Percentiles rank a stretch among this genome's conserved stretches.
phyloP scores from a whole-genome alignment of 129 eudicot genomes.

The Pittosporum tobira region DNA sequence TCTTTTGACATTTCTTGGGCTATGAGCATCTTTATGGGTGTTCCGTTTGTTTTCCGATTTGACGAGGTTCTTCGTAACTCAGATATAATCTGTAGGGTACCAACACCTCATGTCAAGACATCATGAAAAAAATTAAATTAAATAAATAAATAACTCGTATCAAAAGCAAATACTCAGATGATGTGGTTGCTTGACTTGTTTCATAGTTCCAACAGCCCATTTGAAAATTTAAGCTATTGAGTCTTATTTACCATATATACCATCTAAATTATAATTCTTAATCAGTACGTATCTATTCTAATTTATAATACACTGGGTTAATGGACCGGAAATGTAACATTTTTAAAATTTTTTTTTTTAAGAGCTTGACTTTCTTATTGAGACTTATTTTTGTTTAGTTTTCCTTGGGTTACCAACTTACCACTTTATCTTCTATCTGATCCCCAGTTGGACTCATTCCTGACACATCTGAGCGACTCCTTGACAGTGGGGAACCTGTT shows the following conservation, averaged over 20 bases:
- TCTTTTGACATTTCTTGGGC: conserved; percentile 95
- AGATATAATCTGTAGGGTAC: conserved; percentile 51
- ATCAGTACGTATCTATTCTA: neutral
- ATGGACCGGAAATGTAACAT: neutral
- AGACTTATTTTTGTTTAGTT: neutral
- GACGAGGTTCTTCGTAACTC: conserved; percentile 36
- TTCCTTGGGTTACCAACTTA: conserved; percentile 11
- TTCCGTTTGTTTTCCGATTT: conserved; percentile 42
- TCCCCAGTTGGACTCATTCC: conserved; percentile 37
- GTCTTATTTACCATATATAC: neutral
- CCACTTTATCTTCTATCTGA: conserved; percentile 58
- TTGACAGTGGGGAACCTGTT: conserved; percentile 63
- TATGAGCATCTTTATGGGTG: conserved; percentile 83
- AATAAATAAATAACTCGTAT: neutral
- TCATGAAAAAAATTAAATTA: neutral
- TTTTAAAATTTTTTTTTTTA: neutral
- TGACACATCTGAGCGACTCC: conserved; percentile 61
- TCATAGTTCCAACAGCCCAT: too few species aligned
- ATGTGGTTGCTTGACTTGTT: too few species aligned
- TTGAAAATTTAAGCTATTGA: neutral
- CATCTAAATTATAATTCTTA: too few species aligned
- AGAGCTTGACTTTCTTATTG: neutral
- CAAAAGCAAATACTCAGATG: neutral
- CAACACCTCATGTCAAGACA: conserved; percentile 9
- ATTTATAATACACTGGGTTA: neutral